Evolutionary conservation across 2,329 filamentous ascomycete genomes (phyloP).

Genomic region (Aspergillus terreus): DNA sequence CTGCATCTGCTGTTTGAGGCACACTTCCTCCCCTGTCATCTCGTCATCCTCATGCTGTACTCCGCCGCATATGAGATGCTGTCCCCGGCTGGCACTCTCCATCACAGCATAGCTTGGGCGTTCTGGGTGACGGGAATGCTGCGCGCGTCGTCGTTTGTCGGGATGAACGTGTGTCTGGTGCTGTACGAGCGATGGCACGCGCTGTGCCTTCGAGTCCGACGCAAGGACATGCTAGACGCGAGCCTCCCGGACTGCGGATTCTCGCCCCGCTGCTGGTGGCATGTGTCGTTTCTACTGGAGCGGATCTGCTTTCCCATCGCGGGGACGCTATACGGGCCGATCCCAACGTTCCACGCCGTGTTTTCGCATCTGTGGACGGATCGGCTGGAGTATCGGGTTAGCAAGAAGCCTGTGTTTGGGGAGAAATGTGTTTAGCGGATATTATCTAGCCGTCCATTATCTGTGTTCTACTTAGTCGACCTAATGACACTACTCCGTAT

Average conservation of each 20-base stretch:
- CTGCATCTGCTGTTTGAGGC: slow-evolving; percentile 69
- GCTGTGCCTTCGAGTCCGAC: slow-evolving; percentile 56
- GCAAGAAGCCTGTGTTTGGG: slow-evolving; percentile 56
- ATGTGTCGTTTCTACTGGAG: slow-evolving; percentile 59
- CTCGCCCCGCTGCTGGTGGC: slow-evolving; percentile 54
- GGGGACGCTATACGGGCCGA: slow-evolving; percentile 64
- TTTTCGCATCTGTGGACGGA: slow-evolving; percentile 68
- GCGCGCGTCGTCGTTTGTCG: slow-evolving; percentile 59
- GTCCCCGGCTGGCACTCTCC: slow-evolving; percentile 50
- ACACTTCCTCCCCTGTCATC: slow-evolving; percentile 67
- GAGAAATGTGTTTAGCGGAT: not conserved
- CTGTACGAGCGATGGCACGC: slow-evolving; percentile 67
- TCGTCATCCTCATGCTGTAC: slow-evolving; percentile 60
- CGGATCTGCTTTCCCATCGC: slow-evolving; percentile 64
- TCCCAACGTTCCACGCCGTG: slow-evolving; percentile 65
- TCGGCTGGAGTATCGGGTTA: slow-evolving; percentile 67
- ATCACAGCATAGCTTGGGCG: slow-evolving; percentile 54
- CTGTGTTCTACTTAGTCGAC: too few relatives aligned
- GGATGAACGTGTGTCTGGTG: slow-evolving; percentile 61
- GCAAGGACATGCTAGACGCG: slow-evolving; percentile 64
- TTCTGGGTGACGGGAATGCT: slow-evolving; percentile 59
- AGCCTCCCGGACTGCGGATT: slow-evolving; percentile 61
- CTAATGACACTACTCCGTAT: too few relatives aligned
- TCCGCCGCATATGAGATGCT: slow-evolving; percentile 59
- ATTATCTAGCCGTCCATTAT: too few relatives aligned